Evolutionary conservation across 306 rosid species (phyloP).

Genomic region (Vigna mungo): DNA sequence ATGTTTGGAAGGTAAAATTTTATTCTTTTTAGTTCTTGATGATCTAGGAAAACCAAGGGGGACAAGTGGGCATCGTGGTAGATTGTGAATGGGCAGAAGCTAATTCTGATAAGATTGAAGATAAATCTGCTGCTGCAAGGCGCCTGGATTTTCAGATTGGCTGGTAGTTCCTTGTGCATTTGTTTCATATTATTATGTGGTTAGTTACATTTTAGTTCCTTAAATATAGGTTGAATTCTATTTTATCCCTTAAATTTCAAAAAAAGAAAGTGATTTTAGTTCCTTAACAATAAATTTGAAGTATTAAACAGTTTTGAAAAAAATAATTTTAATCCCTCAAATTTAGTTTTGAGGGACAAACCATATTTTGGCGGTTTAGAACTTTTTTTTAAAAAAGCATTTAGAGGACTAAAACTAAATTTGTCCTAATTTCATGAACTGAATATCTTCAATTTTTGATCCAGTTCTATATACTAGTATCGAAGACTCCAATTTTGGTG

Average conservation of each 20-base stretch:
- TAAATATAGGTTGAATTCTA: too few relatives aligned
- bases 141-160: conserved; percentile 95
- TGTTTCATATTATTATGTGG: conserved; percentile 21
- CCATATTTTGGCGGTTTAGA: too few relatives aligned
- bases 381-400: too few relatives aligned
- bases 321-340: too few relatives aligned
- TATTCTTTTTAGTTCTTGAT: conserved; percentile 30
- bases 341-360: too few relatives aligned
- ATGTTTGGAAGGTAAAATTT: not conserved
- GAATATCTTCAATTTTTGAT: not conserved
- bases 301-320: too few relatives aligned
- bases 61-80: conserved; percentile 73
- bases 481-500: not conserved
- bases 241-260: too few relatives aligned
- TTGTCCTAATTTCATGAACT: too few relatives aligned
- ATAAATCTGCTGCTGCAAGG: conserved; percentile 77
- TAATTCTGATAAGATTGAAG: conserved; percentile 77
- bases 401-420: too few relatives aligned
- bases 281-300: too few relatives aligned
- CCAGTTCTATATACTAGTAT: not conserved
- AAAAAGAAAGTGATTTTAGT: too few relatives aligned
- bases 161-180: conserved; percentile 61
- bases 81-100: conserved; percentile 98
- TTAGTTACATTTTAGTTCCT: too few relatives aligned
- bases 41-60: conserved; percentile 79